Evolutionary conservation across 1,284 basidiomycete species (phyloP).

Genomic region (Gomphus sp.): DNA sequence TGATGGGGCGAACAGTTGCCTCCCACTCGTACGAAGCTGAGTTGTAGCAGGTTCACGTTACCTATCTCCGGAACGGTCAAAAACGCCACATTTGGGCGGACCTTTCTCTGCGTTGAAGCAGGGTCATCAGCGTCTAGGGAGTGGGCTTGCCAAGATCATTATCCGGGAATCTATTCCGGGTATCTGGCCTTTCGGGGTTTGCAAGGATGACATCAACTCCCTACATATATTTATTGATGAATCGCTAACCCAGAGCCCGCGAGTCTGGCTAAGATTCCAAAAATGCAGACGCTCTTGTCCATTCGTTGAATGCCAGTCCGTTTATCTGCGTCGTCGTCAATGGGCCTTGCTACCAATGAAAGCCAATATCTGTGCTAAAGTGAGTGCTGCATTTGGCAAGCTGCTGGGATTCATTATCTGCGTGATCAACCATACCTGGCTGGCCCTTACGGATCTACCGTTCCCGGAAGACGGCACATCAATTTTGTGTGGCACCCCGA

Average conservation of each 20-base stretch:
- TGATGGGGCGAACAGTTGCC: slow-evolving; percentile 7
- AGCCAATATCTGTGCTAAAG: slow-evolving; percentile 10
- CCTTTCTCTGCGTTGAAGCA: slow-evolving; percentile 8
- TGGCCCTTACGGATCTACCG: slow-evolving; percentile 1
- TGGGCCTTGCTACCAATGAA: too few relatives aligned
- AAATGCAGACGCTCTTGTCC: not conserved
- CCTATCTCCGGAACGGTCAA: not conserved
- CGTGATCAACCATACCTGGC: slow-evolving; percentile 4
- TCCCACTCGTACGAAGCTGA: slow-evolving; percentile 7
- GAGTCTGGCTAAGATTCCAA: slow-evolving; percentile 1
- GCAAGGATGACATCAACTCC: not conserved
- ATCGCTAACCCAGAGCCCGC: not conserved
- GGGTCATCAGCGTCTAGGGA: slow-evolving; percentile 8
- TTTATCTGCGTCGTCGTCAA: too few relatives aligned
- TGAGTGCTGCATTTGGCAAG: not conserved
- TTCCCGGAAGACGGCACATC: slow-evolving; percentile 3
- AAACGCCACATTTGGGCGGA: not conserved
- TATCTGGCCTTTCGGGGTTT: slow-evolving; percentile 10
- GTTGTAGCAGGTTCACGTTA: not conserved
- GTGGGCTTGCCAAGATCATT: slow-evolving; percentile 2
- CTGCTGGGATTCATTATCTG: not conserved
- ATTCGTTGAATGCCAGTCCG: not conserved
- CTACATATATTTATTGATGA: not conserved
- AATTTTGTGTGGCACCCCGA: slow-evolving; percentile 11
- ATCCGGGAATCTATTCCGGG: slow-evolving; percentile 4